Evolutionary conservation across 2,329 filamentous ascomycete genomes (phyloP).

Genomic region (Pyrenochaeta sp.): DNA sequence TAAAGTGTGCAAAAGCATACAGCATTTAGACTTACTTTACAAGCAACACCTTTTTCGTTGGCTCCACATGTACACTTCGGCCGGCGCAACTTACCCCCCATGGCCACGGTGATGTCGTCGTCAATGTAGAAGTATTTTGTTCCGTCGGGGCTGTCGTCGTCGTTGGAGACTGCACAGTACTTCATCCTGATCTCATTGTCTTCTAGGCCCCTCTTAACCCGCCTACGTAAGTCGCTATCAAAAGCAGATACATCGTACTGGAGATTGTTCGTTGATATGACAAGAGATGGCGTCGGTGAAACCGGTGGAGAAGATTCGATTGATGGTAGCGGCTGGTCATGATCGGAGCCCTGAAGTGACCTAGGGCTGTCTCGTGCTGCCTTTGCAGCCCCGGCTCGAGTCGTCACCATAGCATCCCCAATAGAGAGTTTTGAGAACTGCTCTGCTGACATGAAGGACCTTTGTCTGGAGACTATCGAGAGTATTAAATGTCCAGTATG

Average conservation of each 20-base stretch:
- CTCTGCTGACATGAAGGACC: conserved; percentile 47
- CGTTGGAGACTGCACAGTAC: conserved; percentile 39
- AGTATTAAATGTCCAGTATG: conserved; percentile 15
- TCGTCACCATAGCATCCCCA: conserved; percentile 49
- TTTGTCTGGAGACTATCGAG: conserved; percentile 20
- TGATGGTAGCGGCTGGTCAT: conserved; percentile 32
- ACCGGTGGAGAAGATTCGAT: conserved; percentile 25
- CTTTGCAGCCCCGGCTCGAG: conserved; percentile 45
- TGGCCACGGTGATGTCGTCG: conserved; percentile 46
- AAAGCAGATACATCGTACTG: conserved; percentile 46
- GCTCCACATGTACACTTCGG: conserved; percentile 48
- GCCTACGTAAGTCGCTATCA: conserved; percentile 39
- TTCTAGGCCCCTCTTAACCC: conserved; percentile 42
- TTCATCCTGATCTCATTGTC: conserved; percentile 48
- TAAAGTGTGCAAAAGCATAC: neutral
- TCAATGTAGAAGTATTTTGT: conserved; percentile 47
- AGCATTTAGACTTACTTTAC: conserved; percentile 37
- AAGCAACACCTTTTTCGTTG: conserved; percentile 43
- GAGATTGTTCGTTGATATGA: conserved; percentile 45
- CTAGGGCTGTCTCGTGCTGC: conserved; percentile 30
- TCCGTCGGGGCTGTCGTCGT: conserved; percentile 27
- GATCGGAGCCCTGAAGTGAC: conserved; percentile 25
- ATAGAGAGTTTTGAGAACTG: conserved; percentile 48
- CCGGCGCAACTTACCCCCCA: conserved; percentile 34
- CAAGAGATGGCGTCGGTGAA: conserved; percentile 42